Evolutionary conservation across 805 yeast species (phyloP).

Genomic region (Kodamaea laetipori): DNA sequence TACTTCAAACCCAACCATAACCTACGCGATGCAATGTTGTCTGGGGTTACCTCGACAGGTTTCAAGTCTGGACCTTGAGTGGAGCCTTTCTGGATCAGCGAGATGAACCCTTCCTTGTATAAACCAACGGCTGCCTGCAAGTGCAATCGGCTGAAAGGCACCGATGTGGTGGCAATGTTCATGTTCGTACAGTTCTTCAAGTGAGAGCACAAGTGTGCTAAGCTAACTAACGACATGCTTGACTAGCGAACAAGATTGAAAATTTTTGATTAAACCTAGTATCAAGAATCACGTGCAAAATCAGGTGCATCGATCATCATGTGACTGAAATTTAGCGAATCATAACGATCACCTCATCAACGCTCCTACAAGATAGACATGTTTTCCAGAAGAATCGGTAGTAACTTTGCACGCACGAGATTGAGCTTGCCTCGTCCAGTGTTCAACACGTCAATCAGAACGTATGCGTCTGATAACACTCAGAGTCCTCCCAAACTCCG

Average conservation of each 20-base stretch:
- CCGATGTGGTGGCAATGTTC: conserved; percentile 68
- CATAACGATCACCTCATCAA: not conserved
- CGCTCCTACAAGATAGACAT: not conserved
- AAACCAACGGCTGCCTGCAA: conserved; percentile 81
- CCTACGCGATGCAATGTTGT: conserved; percentile 80
- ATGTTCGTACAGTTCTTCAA: conserved; percentile 84
- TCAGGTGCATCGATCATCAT: not conserved
- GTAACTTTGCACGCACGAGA: conserved; percentile 6
- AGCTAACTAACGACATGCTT: conserved; percentile 78
- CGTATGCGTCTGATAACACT: conserved; percentile 7
- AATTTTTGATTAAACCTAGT: conserved; percentile 1
- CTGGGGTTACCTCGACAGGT: conserved; percentile 79
- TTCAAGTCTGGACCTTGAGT: conserved; percentile 77
- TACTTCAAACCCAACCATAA: conserved; percentile 93
- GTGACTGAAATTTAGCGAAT: not conserved
- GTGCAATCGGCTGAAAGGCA: conserved; percentile 83
- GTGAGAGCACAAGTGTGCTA: conserved; percentile 86
- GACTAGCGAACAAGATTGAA: not conserved
- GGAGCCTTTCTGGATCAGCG: conserved; percentile 84
- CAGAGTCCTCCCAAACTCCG: conserved; percentile 32
- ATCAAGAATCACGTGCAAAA: too few species aligned
- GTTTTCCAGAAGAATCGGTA: conserved; percentile 5
- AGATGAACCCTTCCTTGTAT: conserved; percentile 87
- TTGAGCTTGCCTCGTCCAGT: conserved; percentile 4
- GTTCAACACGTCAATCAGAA: conserved; percentile 2